Conservation (phyloP, 768 basidiomycete species). For the Pleurotus sapidus region DNA sequence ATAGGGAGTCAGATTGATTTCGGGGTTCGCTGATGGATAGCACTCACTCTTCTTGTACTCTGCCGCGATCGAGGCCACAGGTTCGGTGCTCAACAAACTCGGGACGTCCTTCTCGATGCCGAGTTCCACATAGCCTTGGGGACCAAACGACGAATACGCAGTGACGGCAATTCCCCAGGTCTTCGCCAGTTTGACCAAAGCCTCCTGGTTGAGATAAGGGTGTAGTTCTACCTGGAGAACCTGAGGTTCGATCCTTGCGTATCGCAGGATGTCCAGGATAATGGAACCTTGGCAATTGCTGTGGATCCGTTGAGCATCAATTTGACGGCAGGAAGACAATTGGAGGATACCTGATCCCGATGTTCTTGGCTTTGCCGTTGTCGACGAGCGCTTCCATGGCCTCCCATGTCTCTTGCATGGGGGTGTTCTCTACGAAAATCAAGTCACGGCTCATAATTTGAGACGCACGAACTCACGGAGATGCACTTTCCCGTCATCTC, state of each 20-base stretch:
- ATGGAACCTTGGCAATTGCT: slow-evolving; percentile 77
- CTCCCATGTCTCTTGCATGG: slow-evolving; percentile 80
- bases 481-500: slow-evolving; percentile 6
- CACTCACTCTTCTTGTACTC: slow-evolving; percentile 52
- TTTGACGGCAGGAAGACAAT: not conserved
- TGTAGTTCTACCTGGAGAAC: slow-evolving; percentile 72
- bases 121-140: slow-evolving; percentile 59
- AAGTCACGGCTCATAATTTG: not conserved
- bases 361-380: slow-evolving; percentile 67
- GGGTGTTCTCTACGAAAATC: slow-evolving; percentile 44
- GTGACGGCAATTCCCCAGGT: slow-evolving; percentile 58
- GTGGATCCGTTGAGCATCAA: slow-evolving; percentile 5
- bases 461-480: slow-evolving; percentile 39
- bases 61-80: slow-evolving; percentile 41
- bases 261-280: slow-evolving; percentile 74
- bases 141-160: slow-evolving; percentile 57
- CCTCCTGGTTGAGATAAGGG: slow-evolving; percentile 64
- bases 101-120: slow-evolving; percentile 48
- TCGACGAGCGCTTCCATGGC: slow-evolving; percentile 82
- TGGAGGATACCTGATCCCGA: slow-evolving; percentile 62
- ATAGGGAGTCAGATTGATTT: no score
- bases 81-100: slow-evolving; percentile 52
- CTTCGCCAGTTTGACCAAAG: slow-evolving; percentile 53
- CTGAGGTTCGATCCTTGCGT: slow-evolving; percentile 71
- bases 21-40: no score